Percentiles rank a stretch among this genome's conserved stretches.
Evolutionary conservation across 768 basidiomycete genomes (phyloP).

Genomic region (Suillus weaverae): DNA sequence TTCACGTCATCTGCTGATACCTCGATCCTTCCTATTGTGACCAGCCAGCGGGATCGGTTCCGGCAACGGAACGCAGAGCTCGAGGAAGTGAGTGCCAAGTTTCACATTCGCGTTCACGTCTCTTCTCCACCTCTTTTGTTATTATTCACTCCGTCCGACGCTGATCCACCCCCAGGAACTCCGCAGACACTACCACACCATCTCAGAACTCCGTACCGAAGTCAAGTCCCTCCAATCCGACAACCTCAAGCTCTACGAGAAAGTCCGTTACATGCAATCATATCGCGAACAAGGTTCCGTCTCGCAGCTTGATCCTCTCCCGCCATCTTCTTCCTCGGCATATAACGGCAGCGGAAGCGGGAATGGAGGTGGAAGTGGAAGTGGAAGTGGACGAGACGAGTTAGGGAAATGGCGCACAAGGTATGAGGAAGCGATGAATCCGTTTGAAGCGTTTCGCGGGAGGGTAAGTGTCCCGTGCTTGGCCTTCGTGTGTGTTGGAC

Average conservation of each 20-base stretch:
- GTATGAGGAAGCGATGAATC: conserved; percentile 98
- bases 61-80: conserved; percentile 94
- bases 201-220: conserved; percentile 91
- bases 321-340: conserved; percentile 32
- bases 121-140: conserved; percentile 4
- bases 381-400: conserved; percentile 56
- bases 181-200: conserved; percentile 91
- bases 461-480: conserved; percentile 56
- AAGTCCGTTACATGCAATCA: conserved; percentile 97
- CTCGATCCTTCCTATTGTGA: conserved; percentile 97
- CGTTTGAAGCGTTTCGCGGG: conserved; percentile 96
- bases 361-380: conserved; percentile 36
- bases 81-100: conserved; percentile 69
- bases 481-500: not conserved
- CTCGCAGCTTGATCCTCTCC: conserved; percentile 70
- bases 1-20: conserved; percentile 80
- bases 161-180: conserved; percentile 60
- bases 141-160: not conserved
- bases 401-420: conserved; percentile 87
- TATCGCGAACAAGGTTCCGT: conserved; percentile 77
- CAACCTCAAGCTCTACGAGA: conserved; percentile 97
- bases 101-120: not conserved
- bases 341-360: conserved; percentile 39
- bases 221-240: conserved; percentile 91
- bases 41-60: conserved; percentile 97